phyloP scores from a whole-genome alignment of 495 filamentous ascomycete genomes.

The Echria macrotheca region DNA sequence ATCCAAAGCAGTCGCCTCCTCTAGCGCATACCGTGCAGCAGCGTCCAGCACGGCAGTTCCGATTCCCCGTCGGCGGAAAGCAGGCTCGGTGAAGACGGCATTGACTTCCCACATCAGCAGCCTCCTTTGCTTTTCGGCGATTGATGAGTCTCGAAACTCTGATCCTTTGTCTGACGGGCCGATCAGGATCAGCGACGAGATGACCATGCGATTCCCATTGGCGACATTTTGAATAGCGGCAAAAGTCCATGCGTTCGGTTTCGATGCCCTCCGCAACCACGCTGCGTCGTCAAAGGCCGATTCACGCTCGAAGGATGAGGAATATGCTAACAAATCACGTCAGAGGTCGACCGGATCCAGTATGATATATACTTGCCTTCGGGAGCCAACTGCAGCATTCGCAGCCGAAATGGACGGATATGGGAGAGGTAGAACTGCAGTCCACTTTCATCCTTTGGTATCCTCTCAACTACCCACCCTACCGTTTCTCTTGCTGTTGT shows the following conservation, averaged over 20 bases:
- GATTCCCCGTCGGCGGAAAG: background rate
- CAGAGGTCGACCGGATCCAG: background rate
- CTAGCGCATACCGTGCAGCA: background rate
- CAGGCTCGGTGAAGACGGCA: background rate
- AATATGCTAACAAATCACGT: background rate
- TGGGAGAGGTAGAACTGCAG: background rate
- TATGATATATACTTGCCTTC: background rate
- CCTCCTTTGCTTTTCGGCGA: background rate
- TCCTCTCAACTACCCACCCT: background rate
- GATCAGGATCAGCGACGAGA: background rate
- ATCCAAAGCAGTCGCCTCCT: background rate
- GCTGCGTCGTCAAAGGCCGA: background rate
- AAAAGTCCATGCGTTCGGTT: background rate
- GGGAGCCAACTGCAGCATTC: background rate
- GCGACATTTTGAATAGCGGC: background rate
- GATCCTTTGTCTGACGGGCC: background rate
- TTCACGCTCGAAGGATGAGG: background rate
- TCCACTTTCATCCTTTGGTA: background rate
- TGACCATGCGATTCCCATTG: background rate
- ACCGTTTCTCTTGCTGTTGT: no score
- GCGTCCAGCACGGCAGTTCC: background rate
- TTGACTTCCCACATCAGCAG: background rate
- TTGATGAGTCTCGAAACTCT: background rate
- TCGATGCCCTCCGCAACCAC: background rate
- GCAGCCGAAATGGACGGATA: background rate